Evolutionary conservation across 2,329 filamentous ascomycete species (phyloP).

Genomic region (Sclerotinia minor): DNA sequence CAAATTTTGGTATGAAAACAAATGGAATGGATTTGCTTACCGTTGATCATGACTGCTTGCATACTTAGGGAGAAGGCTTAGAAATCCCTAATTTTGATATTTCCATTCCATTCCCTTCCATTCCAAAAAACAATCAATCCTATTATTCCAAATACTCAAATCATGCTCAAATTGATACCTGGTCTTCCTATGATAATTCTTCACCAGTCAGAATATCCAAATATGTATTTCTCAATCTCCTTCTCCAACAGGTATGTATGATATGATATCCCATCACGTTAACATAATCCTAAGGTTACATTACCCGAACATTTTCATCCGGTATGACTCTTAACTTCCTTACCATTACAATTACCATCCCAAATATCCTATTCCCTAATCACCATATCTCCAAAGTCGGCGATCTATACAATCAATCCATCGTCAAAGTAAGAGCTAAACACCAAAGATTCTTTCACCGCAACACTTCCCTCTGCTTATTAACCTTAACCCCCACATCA

Average conservation of each 20-base stretch:
- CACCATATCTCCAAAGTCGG: neutral
- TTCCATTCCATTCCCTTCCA: neutral
- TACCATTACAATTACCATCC: too few relatives aligned
- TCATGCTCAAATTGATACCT: too few relatives aligned
- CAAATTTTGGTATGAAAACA: neutral
- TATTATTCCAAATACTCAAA: neutral
- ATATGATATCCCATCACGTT: neutral
- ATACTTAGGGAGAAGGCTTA: neutral
- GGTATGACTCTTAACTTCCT: conserved; percentile 10
- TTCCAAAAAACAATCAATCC: neutral
- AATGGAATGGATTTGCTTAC: neutral
- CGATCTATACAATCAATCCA: neutral
- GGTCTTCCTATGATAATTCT: too few relatives aligned
- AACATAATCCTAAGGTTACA: neutral
- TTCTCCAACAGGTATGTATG: too few relatives aligned
- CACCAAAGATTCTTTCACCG: conserved; percentile 1
- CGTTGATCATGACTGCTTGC: neutral
- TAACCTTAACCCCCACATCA: neutral
- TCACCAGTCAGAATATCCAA: neutral
- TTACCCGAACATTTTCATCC: neutral
- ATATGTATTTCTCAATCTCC: neutral
- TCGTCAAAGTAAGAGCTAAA: conserved; percentile 2
- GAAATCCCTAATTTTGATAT: neutral
- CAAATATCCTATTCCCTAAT: neutral
- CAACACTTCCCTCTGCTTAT: conserved; percentile 1